Conservation (phyloP, 2,329 filamentous ascomycete species). For the Whalleya microplaca region DNA sequence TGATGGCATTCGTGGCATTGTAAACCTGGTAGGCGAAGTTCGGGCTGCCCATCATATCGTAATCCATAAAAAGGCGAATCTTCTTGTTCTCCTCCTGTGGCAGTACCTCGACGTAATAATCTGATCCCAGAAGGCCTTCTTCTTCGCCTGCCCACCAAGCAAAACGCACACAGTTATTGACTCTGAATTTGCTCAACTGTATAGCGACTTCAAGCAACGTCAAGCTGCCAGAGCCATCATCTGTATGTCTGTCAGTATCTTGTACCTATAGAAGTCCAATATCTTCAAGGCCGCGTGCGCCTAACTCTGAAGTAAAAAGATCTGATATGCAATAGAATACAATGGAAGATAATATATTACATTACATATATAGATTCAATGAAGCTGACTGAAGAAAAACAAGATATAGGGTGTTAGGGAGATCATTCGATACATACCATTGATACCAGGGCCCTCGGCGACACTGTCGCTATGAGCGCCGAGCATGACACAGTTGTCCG, state of each 20-base stretch:
- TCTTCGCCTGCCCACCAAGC: constrained; percentile 72
- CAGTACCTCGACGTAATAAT: constrained; percentile 61
- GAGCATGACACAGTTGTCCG: constrained; percentile 67
- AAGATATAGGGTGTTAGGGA: not conserved
- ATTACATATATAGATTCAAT: too few species aligned
- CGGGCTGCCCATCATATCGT: constrained; percentile 70
- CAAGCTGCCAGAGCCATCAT: constrained; percentile 71
- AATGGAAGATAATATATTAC: too few species aligned
- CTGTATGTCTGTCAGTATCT: constrained; percentile 33
- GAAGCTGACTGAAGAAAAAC: too few species aligned
- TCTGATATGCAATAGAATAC: too few species aligned
- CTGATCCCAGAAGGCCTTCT: constrained; percentile 63
- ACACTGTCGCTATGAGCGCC: constrained; percentile 69
- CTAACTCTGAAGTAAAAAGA: not conserved
- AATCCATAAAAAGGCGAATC: constrained; percentile 70
- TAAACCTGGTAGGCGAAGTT: constrained; percentile 73
- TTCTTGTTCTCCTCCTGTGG: constrained; percentile 61
- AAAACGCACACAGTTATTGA: constrained; percentile 69
- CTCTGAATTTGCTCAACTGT: constrained; percentile 59
- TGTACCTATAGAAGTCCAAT: not conserved
- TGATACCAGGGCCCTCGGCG: constrained; percentile 70
- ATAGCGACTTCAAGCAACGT: constrained; percentile 65
- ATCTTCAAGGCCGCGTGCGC: not conserved
- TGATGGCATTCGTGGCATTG: constrained; percentile 70
- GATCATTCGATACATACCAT: constrained; percentile 38